phyloP scores from a whole-genome alignment of 306 rosid species.

The Rosa lucieae region DNA sequence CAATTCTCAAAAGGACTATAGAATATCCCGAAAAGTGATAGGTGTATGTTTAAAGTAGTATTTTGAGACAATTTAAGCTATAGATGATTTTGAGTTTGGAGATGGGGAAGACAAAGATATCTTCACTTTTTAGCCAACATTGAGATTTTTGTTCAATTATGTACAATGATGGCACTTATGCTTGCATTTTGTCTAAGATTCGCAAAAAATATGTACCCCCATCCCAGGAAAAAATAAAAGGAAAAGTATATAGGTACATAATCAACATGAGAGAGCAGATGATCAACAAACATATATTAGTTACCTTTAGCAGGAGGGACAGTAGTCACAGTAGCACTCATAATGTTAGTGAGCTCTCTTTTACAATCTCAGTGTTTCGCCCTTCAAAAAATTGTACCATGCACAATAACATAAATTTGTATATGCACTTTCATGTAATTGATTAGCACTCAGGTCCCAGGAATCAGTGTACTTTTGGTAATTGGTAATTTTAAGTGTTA shows the following conservation, averaged over 20 bases:
- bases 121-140: slow-evolving; percentile 39
- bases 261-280: neutral
- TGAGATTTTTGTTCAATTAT: slow-evolving; percentile 41
- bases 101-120: slow-evolving; percentile 13
- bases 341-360: neutral
- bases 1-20: neutral
- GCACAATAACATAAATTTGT: neutral
- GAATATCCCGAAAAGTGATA: neutral
- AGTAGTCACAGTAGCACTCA: neutral
- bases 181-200: slow-evolving; percentile 24
- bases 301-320: slow-evolving; percentile 3
- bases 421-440: neutral
- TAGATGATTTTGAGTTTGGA: slow-evolving; percentile 2
- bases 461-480: neutral
- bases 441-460: neutral
- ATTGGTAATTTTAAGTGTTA: neutral
- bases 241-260: neutral
- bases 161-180: slow-evolving; percentile 33
- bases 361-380: neutral
- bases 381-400: neutral
- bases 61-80: neutral
- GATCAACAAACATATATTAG: neutral
- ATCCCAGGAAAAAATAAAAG: neutral
- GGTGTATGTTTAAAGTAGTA: neutral
- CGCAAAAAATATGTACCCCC: neutral